phyloP scores from a whole-genome alignment of 2,329 filamentous ascomycete species.

The Sporothrix mexicana region DNA sequence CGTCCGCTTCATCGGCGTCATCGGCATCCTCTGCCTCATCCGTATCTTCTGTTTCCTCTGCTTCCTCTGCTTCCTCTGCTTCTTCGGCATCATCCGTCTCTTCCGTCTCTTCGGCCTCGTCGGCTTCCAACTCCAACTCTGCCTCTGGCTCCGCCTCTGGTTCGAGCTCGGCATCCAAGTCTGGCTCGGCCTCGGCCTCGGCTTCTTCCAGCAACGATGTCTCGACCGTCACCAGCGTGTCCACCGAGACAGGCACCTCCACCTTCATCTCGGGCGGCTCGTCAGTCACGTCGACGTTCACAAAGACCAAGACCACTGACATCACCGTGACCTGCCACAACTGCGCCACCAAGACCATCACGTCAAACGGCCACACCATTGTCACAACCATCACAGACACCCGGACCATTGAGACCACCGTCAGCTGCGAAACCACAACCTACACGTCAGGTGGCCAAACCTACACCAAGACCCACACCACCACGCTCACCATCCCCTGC shows the following conservation, averaged over 20 bases:
- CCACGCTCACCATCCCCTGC: conserved; percentile 26
- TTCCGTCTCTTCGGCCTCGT: not conserved
- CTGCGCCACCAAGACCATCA: conserved; percentile 26
- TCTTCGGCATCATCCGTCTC: not conserved
- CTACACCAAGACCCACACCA: conserved; percentile 28
- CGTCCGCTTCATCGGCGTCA: not conserved
- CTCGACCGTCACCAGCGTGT: conserved; percentile 6
- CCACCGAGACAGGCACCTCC: conserved; percentile 12
- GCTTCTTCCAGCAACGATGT: not conserved
- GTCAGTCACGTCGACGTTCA: conserved; percentile 4
- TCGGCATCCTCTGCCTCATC: conserved; percentile 3
- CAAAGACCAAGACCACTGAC: conserved; percentile 21
- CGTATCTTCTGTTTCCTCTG: not conserved
- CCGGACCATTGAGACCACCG: conserved; percentile 27
- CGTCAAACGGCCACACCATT: conserved; percentile 9
- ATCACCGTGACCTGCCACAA: conserved; percentile 26
- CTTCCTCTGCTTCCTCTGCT: not conserved
- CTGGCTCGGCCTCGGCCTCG: not conserved
- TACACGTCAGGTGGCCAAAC: conserved; percentile 29
- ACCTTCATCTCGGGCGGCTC: conserved; percentile 11
- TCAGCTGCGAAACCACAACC: conserved; percentile 27
- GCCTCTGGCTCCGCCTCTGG: not conserved
- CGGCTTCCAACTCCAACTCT: not conserved
- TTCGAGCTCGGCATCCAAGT: not conserved
- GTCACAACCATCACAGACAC: conserved; percentile 26